Evolutionary conservation across 352 stramenopile genomes (phyloP), one percentile per base, ranked within the genome.

Genomic region (Pythium dissotocum): DNA sequence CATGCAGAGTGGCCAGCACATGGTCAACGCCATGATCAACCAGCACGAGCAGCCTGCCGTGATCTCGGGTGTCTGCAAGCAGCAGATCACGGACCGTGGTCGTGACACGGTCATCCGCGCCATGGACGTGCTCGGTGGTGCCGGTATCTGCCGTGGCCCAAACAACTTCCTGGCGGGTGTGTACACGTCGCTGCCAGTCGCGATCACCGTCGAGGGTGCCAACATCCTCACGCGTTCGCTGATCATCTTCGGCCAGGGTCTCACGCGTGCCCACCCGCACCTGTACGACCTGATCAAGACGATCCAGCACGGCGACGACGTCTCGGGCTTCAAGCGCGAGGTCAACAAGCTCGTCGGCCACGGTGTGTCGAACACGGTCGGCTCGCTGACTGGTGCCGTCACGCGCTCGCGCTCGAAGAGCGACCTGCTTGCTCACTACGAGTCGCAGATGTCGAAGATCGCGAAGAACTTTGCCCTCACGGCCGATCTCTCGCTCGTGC

Each of bases 11-110:
- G 95, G 92, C 36, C 96, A 98, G 76, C 91, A 98, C 76, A 93
- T 99, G 73, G 98, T 99, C 73, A 99, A 99, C 77, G 94, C 96
- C 26, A 99, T 99, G 88, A 96, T 99, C 69, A 98, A 99, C 80
- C 97, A 99, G 73, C 97, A 99, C 77, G 97, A 99, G 79, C 97
- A 98, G 63, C 97, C 97, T 9, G 98, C 98, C 51, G 97, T 99
- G 7, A 97, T 99, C 67, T 98, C 91, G 64, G 98, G 96, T 40
- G 94, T 99, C 48, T 99, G 98, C 95, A 99, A 99, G 83, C 97
- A 99, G 85, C 98, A 99, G 77, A 99, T 98, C 63, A 99, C 97
- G 16, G 81, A 97, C 66, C 90, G 97, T 67, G 97, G 96, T 68
- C 94, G 97, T 71, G 87, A 97, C 38, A 97, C 97, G 28, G 93